Conservation (phyloP, 2,329 filamentous ascomycete genomes). For the Verticillium dahliae region DNA sequence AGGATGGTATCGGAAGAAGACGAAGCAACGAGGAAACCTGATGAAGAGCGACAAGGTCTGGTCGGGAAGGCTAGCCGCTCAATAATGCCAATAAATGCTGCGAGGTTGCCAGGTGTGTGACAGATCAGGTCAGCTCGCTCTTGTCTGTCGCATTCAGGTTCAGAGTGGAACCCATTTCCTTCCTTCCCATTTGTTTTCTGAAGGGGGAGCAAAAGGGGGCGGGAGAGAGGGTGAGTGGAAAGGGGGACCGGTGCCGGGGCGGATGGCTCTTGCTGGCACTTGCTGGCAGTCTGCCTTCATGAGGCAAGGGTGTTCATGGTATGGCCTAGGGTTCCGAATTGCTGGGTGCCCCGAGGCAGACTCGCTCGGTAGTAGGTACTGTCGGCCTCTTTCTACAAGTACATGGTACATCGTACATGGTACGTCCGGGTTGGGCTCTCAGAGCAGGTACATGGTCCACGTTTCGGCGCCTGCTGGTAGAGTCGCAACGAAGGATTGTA, state of each 20-base stretch:
- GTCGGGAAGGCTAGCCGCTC: neutral
- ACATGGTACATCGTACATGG: too few relatives aligned
- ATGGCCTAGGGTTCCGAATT: neutral
- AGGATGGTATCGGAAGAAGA: neutral
- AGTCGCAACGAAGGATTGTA: neutral
- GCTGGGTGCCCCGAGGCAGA: neutral
- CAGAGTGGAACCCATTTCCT: neutral
- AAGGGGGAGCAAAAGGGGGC: too few relatives aligned
- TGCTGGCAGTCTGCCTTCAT: too few relatives aligned
- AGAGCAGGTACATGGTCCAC: neutral
- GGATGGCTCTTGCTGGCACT: too few relatives aligned
- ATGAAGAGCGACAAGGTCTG: neutral
- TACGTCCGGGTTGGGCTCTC: too few relatives aligned
- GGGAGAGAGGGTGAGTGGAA: neutral
- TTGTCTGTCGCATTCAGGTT: neutral
- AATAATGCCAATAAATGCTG: slow-evolving; percentile 9
- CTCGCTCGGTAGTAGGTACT: neutral
- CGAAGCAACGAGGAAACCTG: neutral
- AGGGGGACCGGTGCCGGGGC: too few relatives aligned
- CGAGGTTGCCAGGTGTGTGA: slow-evolving; percentile 9
- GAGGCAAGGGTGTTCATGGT: neutral
- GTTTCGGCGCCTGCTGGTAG: neutral
- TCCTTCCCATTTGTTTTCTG: neutral
- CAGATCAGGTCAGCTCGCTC: slow-evolving; percentile 3
- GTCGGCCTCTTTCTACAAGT: neutral